A percentile compares a stretch with the other conserved stretches of the same genome.
Conservation (phyloP, 1,139 yeast species). For the Suhomyces maxii region DNA sequence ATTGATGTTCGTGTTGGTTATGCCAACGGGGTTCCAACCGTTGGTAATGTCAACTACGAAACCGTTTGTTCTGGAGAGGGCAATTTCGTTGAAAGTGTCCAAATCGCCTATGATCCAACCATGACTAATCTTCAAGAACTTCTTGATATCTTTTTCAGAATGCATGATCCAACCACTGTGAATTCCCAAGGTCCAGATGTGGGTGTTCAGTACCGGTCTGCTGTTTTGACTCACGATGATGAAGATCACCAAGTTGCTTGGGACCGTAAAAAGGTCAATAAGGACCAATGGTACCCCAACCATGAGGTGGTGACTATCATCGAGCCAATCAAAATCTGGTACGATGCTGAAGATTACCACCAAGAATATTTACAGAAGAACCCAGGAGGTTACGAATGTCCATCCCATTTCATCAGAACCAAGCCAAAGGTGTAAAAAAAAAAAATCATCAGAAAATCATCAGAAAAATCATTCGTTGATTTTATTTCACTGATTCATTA, state of each 20-base stretch:
- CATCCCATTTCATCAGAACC: slow-evolving; percentile 62
- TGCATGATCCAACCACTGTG: slow-evolving; percentile 76
- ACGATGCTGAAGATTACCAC: slow-evolving; percentile 94
- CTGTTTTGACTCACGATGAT: slow-evolving; percentile 59
- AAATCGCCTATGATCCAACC: slow-evolving; percentile 77
- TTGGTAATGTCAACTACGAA: slow-evolving; percentile 63
- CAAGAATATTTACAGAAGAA: slow-evolving; percentile 77
- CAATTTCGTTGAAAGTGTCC: slow-evolving; percentile 74
- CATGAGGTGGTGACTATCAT: slow-evolving; percentile 59
- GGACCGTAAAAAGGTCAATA: slow-evolving; percentile 31
- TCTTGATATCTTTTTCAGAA: slow-evolving; percentile 81
- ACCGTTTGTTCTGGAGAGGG: slow-evolving; percentile 77
- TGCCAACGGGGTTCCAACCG: slow-evolving; percentile 66
- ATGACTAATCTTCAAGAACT: slow-evolving; percentile 58
- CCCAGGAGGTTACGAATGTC: slow-evolving; percentile 86
- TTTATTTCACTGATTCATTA: background rate
- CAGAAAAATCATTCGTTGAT: background rate
- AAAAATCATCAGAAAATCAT: no score
- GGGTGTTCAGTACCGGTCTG: slow-evolving; percentile 86
- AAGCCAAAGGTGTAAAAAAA: slow-evolving; percentile 22
- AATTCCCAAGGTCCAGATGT: slow-evolving; percentile 77
- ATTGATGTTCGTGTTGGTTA: slow-evolving; percentile 84
- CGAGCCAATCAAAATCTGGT: slow-evolving; percentile 67
- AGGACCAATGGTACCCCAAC: slow-evolving; percentile 46
- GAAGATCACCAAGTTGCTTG: slow-evolving; percentile 37